Percentiles rank a stretch among this genome's conserved stretches.
Conservation (phyloP, 352 stramenopile genomes). For the Aphanomyces astaci region DNA sequence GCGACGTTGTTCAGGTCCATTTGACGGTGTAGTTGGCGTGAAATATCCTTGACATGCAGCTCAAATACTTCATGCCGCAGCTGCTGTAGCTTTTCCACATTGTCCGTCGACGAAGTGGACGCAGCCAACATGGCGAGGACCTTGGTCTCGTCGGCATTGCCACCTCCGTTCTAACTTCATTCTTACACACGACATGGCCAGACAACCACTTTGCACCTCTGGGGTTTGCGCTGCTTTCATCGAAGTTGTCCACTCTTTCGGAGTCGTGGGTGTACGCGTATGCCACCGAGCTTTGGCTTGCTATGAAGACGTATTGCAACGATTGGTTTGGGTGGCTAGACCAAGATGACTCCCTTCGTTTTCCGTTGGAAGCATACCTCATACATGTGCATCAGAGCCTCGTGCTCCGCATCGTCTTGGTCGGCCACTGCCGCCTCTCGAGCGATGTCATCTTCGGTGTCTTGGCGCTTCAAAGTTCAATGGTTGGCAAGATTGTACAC, state of each 20-base stretch:
- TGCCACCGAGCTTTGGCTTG: constrained; percentile 6
- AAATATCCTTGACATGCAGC: constrained; percentile 10
- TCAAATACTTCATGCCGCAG: constrained; percentile 17
- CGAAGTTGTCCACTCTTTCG: neutral
- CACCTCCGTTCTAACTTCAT: no score
- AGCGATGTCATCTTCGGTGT: neutral
- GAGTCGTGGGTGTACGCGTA: neutral
- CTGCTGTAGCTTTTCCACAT: constrained; percentile 12
- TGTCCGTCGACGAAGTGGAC: neutral
- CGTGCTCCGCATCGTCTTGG: neutral
- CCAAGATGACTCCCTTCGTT: no score
- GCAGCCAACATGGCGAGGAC: neutral
- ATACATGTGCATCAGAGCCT: neutral
- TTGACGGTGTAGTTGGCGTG: neutral
- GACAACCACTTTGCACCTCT: neutral
- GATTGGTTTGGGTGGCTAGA: no score
- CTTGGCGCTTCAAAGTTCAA: neutral
- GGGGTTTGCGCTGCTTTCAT: neutral
- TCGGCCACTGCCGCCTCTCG: neutral
- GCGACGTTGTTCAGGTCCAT: constrained; percentile 11
- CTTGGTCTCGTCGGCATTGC: neutral
- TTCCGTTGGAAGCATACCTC: no score
- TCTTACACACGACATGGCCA: no score
- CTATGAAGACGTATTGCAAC: neutral
- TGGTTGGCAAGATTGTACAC: no score